These are phyloP conservation scores for Carex cristatella DNA, from an alignment of 176 grass and related monocot species.

Conservation along the genomic window DNA sequence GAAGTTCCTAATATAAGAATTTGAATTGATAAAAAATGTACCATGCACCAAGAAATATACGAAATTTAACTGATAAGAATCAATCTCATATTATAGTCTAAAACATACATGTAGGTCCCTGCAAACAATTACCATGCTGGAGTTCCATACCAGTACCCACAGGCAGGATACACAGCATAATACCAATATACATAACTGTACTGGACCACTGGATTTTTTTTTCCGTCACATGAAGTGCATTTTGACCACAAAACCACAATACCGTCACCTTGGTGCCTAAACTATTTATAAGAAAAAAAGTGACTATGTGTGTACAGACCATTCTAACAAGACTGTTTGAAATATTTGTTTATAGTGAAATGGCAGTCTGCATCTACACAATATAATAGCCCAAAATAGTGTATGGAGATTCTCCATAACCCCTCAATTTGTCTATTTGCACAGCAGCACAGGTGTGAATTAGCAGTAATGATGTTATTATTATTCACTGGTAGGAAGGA, in stretches of 20 bases:
- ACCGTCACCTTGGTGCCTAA: neutral
- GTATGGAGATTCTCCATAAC: neutral
- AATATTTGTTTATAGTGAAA: constrained; percentile 2
- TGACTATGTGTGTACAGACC: neutral
- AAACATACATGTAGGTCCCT: neutral
- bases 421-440: neutral
- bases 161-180: neutral
- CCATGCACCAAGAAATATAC: neutral
- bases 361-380: neutral
- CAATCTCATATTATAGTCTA: neutral
- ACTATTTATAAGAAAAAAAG: neutral
- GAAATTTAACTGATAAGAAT: neutral
- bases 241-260: neutral
- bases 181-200: neutral
- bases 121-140: neutral
- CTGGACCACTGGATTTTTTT: neutral
- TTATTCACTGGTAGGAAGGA: neutral
- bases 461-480: neutral
- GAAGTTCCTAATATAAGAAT: constrained; percentile 58
- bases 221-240: neutral
- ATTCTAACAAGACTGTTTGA: neutral
- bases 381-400: neutral
- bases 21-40: constrained; percentile 9
- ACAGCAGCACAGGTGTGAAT: neutral
- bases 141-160: neutral